Conservation (phyloP, 2,329 filamentous ascomycete species). For the Fusarium caatingaense region DNA sequence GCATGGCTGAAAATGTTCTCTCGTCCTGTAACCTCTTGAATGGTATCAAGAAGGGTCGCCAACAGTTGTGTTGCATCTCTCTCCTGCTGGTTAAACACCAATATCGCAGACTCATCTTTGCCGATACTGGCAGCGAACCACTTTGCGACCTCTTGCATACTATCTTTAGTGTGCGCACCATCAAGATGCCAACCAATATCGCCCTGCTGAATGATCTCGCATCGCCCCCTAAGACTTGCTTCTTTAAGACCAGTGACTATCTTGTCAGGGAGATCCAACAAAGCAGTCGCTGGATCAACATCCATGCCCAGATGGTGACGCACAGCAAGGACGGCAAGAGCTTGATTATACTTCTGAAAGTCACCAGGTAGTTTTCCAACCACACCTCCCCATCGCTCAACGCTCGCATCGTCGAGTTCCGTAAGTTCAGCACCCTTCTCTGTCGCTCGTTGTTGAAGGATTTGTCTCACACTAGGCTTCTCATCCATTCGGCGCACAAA, state of each 20-base stretch:
- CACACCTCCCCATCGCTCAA: slow-evolving; percentile 57
- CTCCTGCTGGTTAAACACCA: slow-evolving; percentile 95
- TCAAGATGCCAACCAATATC: slow-evolving; percentile 82
- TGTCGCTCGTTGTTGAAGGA: slow-evolving; percentile 68
- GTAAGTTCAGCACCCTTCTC: slow-evolving; percentile 64
- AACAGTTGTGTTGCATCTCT: slow-evolving; percentile 78
- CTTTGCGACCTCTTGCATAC: slow-evolving; percentile 77
- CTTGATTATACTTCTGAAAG: slow-evolving; percentile 70
- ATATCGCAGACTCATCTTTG: slow-evolving; percentile 54
- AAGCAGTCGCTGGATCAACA: slow-evolving; percentile 32
- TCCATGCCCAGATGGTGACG: slow-evolving; percentile 63
- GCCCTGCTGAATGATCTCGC: slow-evolving; percentile 70
- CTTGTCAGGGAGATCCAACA: slow-evolving; percentile 49
- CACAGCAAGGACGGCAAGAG: slow-evolving; percentile 66
- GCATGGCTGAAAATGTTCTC: slow-evolving; percentile 72
- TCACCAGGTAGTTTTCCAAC: slow-evolving; percentile 58
- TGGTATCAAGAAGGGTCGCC: slow-evolving; percentile 68
- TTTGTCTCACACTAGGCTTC: slow-evolving; percentile 56
- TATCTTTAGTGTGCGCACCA: slow-evolving; percentile 88
- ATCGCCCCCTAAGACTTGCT: slow-evolving; percentile 79
- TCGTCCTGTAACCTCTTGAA: slow-evolving; percentile 55
- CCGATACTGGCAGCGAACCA: slow-evolving; percentile 76
- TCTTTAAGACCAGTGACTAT: slow-evolving; percentile 74
- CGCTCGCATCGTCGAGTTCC: slow-evolving; percentile 54
- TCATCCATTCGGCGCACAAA: slow-evolving; percentile 50